A percentile compares a stretch with the other conserved stretches of the same genome.
These are phyloP conservation scores for Lunasporangiospora selenospora DNA, from an alignment of 192 early-diverging fungal genomes.

Conservation along the genomic window DNA sequence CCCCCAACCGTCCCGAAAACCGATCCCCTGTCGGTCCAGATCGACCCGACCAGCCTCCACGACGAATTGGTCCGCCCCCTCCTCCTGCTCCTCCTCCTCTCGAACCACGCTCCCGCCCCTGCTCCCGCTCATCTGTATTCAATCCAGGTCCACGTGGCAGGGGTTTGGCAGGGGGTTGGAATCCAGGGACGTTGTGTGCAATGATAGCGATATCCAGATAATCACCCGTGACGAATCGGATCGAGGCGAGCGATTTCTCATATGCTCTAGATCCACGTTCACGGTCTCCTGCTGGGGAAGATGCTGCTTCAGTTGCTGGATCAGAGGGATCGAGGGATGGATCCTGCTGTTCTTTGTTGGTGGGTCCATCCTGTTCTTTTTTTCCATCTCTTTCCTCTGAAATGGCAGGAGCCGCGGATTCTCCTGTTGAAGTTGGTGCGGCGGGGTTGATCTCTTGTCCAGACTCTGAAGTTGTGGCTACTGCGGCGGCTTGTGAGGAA, in stretches of 20 bases:
- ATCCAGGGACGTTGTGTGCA: neutral
- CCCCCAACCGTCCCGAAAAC: constrained; percentile 10
- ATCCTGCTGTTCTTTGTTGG: too few species aligned
- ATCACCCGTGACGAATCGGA: constrained; percentile 31
- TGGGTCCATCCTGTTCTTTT: too few species aligned
- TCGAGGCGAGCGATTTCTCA: constrained; percentile 19
- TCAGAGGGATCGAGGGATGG: too few species aligned
- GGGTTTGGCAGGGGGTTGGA: too few species aligned
- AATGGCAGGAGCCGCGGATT: neutral
- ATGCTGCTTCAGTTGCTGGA: too few species aligned
- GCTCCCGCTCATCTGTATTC: neutral
- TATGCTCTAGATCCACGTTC: neutral
- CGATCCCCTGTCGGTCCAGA: constrained; percentile 5
- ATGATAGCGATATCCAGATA: constrained; percentile 32
- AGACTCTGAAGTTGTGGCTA: too few species aligned
- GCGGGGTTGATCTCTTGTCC: neutral
- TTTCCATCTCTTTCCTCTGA: neutral
- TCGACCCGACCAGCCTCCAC: neutral
- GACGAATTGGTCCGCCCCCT: neutral
- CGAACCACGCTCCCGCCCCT: too few species aligned
- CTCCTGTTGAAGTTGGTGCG: neutral
- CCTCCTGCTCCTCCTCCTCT: neutral
- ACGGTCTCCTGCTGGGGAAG: too few species aligned
- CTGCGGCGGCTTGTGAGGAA: too few species aligned
- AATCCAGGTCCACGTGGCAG: neutral